Base-by-base conservation (phyloP, 371 early-diverging fungal genomes). In the Mortierella sp. region DNA sequence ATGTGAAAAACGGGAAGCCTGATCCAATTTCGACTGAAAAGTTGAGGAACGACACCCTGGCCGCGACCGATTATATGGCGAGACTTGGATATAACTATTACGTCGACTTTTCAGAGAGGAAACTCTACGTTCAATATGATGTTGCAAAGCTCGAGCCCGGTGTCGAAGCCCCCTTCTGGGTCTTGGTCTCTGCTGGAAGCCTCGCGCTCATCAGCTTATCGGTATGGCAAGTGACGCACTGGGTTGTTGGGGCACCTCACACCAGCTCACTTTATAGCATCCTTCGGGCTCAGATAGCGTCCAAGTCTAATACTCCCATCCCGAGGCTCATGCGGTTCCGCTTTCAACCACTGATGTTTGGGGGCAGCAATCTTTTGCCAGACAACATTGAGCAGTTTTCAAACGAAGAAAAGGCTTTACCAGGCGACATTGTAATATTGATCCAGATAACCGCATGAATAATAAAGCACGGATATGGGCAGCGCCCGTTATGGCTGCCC, bases 31-130 rank as follows among this genome's bases (percentile, higher is more conserved):
- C 61, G 3, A 13, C 31, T 4, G 41, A 53, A 1, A n/a, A 2
- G 2, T 18, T 61, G 18, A 30, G 31, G 31, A 47, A 45, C 12
- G 54, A 12, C 2, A 21, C 61, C 2, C 0, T 16, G 8, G 47
- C n/a, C 2, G 46, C 47, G 14, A 9, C 54, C 2, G 46, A 45
- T 1, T 47, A 45, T 26, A 16, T 62, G 51, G 52, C 58, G 10
- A 38, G 28, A 1, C n/a, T 58, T 1, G 65, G 65, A 30, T 53
- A 64, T 19, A 58, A 58, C 41, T 31, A 58, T 10, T 45, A 51
- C 2, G 1, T 21, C 1, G 49, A 51, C 21, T 64, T 14, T 6
- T 7, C 26, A 2, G 18, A 16, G 10, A 28, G 14, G 1, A 14
- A 41, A 21, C 42, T 56, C 7, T 56, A 56, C n/a, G 23, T 56